Evolutionary conservation across 805 yeast genomes (phyloP), one percentile per base, ranked within the genome.

Genomic region (Jamesozyma gamospora): DNA sequence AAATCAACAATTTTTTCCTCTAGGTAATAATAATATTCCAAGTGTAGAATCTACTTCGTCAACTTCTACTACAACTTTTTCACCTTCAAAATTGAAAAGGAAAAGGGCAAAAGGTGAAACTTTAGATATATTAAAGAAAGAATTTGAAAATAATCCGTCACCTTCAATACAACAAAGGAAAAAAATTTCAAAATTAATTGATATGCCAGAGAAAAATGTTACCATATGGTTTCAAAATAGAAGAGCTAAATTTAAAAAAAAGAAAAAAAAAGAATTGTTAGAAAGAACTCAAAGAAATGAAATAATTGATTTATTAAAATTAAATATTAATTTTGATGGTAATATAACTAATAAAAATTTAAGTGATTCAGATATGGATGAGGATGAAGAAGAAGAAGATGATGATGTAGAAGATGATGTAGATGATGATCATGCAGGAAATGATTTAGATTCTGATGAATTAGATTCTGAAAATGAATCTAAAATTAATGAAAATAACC

Each of bases 171-270:
- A 79, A 31, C 72, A 72, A 41, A 66, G 96, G 31, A 79, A 79
- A 52, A 72, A 69, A 25, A 76, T 87, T 29, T 77, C 92, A 30
- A 75, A 71, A 2, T 70, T 70, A 44, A 82, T 94, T 1, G 82
- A 80, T 15, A 79, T 86, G 83, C 75, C 87, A 12, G 95, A 87
- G 51, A 73, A 92, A 45, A 84, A 88, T 12, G 95, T 87, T 2
- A 70, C 95, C 40, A 87, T 87, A 32, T 87, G 96, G 96, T 87
- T 85, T 53, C 96, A 87, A 59, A 86, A 86, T 56, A 67, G 88
- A 50, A 65, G 96, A 46, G 92, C 92, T 16, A 83, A 82, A 56
- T 70, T 77, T 33, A 69, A 87, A 52, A 82, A 82, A 59, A 41
- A 43, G 21, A 33, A 21, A 27, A 27, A 12, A 27, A 27, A 27